Evolutionary conservation across 176 grass and related monocot genomes (phyloP), one percentile per base, ranked within the genome.

Genomic region (Chrysopogon serrulatus): DNA sequence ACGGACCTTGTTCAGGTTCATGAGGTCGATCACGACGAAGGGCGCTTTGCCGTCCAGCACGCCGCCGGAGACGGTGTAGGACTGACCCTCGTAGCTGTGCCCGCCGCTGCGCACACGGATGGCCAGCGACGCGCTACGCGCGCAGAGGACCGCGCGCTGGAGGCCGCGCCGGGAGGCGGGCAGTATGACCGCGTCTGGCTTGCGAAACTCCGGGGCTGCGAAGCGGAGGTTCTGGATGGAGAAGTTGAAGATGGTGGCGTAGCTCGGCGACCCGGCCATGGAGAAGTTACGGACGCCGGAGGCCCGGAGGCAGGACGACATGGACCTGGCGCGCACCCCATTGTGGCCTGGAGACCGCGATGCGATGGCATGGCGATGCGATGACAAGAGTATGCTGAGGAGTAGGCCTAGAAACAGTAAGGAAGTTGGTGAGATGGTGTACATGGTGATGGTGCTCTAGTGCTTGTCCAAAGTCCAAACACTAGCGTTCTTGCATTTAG

Each of bases 41-140:
- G 87, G 94, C 1, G 64, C 73, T 67, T 59, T 36, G 75, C 81
- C 2, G 84, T 76, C 5, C n/a, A n/a, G n/a, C n/a, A n/a, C n/a
- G n/a, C n/a, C n/a, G n/a, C n/a, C n/a, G n/a, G n/a, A n/a, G n/a
- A n/a, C n/a, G n/a, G 84, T 91, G 91, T 97, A 97, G 3, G 91
- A 92, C 19, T 91, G 68, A 4, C 94, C 94, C 75, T 94, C 94
- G 28, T 91, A 97, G 84, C 89, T 93, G 73, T 97, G 91, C 1
- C 89, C 91, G n/a, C n/a, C n/a, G n/a, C n/a, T n/a, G n/a, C n/a
- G n/a, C n/a, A n/a, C n/a, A n/a, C n/a, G 24, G 74, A 97, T 90
- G 35, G 85, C 88, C 15, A 92, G 71, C 26, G 65, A 84, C 6
- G 35, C 39, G 0, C 1, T 0, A 2, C 87, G 65, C 0, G 87